Base-by-base conservation (phyloP, 2,329 filamentous ascomycete species). In the Rugonectria rugulosa region DNA sequence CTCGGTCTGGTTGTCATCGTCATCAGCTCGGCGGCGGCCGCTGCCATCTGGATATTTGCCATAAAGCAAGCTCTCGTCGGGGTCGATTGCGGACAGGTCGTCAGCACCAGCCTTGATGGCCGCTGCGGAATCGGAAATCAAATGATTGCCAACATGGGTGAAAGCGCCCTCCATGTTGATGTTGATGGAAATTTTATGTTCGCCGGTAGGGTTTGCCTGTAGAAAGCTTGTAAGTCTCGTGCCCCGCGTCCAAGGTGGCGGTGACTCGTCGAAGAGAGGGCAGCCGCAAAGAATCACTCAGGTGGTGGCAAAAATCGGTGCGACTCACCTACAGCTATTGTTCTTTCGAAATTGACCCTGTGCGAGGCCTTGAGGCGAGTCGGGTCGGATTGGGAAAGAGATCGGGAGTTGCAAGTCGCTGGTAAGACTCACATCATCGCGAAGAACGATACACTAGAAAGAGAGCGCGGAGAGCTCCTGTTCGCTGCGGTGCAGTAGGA, bases 1-100 rank as follows among this genome's bases (percentile, higher is more conserved):
- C 67, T 96, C 92, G 34, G 90, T 92, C 68, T 91, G 89, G 66
- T 96, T 94, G 70, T 97, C 93, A 64, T 97, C 93, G 70, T 96
- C 90, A 69, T 92, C 92, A 69, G 90, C 87, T 71, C 88, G 85
- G 65, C 91, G 87, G 65, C 89, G 80, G 48, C 83, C 81, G 58
- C 79, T 79, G 57, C 81, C 79, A 55, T 87, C 78, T 74, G 85
- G 77, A 80, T 84, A 81, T 79, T 89, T 82, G 66, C 87, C 84
- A 68, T 91, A 91, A 41, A 96, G 83, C 62, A 94, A 82, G 77
- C 84, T 90, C 76, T 96, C 92, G 69, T 96, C 92, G 27, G 87
- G 81, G 64, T 92, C 89, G 69, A 89, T 81, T 32, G 84, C 84
- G 34, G 87, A 89, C 26, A 89, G 75, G 59, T 86, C 86, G 76